Base-by-base conservation (phyloP, 2,329 filamentous ascomycete species). In the Rugonectria rugulosa region DNA sequence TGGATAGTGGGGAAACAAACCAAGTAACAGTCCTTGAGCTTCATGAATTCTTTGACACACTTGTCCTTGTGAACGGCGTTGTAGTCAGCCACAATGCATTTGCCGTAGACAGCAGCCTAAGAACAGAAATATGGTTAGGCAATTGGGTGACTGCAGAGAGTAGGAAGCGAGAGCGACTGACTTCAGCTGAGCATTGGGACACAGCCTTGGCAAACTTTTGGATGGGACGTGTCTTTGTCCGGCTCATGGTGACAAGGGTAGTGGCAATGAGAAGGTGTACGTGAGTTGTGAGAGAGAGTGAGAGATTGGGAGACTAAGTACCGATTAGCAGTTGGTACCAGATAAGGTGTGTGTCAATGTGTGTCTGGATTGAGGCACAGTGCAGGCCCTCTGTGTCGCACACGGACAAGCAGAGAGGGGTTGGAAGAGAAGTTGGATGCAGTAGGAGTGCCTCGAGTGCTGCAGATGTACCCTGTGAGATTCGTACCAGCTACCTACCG, bases 61-160 rank as follows among this genome's bases (percentile, higher is more conserved):
- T 95, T 95, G 70, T 97, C 91, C 71, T 96, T 96, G 66, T 92
- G 85, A 3, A 97, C 86, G 4, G 92, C 86, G 70, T 94, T 94
- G 76, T 96, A 98, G 70, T 98, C 94, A 32, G 86, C 85, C 45
- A 94, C 84, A 61, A 99, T 88, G 72, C 95, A 99, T 79, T 92
- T 93, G 63, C 94, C 95, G 70, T 98, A 99, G 11, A 85, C 80
- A 3, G 91, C 82, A 47, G 91, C 89, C 94, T 98, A 40, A 27
- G 29, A 17, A 34, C 17, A 15, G 20, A 29, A 8, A n/a, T n/a
- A 17, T 4, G 27, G 26, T 55, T 27, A 48, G 44, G 50, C 11
- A 56, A 56, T n/a, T 15, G 17, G 19, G 49, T 17, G 11, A 14
- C n/a, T 15, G 17, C 24, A 15, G 24, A 8, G 43, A 17, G n/a